Conservation (phyloP, 2,329 filamentous ascomycete species). For the Aspergillus sclerotialis region DNA sequence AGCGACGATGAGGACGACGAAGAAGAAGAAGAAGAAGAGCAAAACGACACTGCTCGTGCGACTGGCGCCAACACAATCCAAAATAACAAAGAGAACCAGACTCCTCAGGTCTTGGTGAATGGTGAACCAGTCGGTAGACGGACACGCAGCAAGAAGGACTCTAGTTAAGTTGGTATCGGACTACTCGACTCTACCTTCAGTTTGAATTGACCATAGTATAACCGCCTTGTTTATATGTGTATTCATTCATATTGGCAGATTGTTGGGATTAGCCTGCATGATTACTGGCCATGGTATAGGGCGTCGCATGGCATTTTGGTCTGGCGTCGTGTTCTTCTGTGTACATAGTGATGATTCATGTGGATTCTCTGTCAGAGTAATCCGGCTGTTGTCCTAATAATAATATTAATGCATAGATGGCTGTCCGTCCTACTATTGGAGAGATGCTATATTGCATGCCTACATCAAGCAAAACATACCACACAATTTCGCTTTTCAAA, state of each 20-base stretch:
- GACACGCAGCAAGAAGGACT: constrained; percentile 17
- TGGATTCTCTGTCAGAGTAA: neutral
- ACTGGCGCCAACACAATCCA: constrained; percentile 21
- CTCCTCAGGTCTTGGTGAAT: constrained; percentile 33
- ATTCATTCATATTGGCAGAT: neutral
- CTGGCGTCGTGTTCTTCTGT: constrained; percentile 7
- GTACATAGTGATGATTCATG: constrained; percentile 12
- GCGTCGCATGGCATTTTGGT: constrained; percentile 6
- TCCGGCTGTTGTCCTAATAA: neutral
- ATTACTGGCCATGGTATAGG: too few species aligned
- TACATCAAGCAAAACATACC: too few species aligned
- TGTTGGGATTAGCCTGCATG: too few species aligned
- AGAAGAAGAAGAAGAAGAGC: constrained; percentile 24
- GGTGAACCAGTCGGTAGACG: constrained; percentile 27
- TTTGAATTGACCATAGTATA: too few species aligned
- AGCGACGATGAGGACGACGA: constrained; percentile 41
- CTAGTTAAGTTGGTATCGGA: too few species aligned
- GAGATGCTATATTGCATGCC: too few species aligned
- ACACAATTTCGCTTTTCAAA: too few species aligned
- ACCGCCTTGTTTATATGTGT: neutral
- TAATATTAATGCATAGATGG: neutral
- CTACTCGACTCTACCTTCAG: too few species aligned
- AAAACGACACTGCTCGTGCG: constrained; percentile 17
- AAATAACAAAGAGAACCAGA: constrained; percentile 21
- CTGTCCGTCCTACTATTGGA: too few species aligned